Conservation (phyloP, 331 rosid species). For the Malus hybrid region DNA sequence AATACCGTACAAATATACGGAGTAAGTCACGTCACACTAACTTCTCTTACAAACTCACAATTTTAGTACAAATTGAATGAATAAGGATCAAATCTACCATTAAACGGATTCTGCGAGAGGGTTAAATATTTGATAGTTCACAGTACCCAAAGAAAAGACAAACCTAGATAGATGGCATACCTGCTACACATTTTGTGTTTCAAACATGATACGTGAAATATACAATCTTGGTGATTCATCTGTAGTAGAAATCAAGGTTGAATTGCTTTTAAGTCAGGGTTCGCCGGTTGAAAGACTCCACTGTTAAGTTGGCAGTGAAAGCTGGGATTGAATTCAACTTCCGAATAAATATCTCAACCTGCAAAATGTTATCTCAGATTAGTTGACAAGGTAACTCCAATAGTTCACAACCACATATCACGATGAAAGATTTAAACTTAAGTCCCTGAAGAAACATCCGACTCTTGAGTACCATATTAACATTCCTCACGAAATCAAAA, state of each 20-base stretch:
- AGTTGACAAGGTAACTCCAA: background rate
- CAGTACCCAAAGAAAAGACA: background rate
- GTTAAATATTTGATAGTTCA: background rate
- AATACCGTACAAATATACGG: no score
- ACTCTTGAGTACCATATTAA: background rate
- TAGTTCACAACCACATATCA: background rate
- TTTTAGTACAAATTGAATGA: no score
- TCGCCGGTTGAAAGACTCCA: slow-evolving; percentile 88
- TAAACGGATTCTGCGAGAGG: background rate
- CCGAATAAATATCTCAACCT: slow-evolving; percentile 85
- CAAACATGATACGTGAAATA: background rate
- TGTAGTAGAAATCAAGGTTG: background rate
- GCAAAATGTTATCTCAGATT: slow-evolving; percentile 19
- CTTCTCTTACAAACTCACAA: no score
- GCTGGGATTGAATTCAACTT: slow-evolving; percentile 95
- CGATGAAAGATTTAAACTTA: background rate
- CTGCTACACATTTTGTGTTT: background rate
- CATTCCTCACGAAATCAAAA: background rate
- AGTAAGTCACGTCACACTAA: no score
- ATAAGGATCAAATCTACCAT: background rate
- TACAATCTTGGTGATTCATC: background rate
- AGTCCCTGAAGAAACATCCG: background rate
- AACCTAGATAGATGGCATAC: background rate
- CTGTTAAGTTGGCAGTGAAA: slow-evolving; percentile 94
- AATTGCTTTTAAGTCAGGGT: slow-evolving; percentile 47